Percentiles rank a stretch among this genome's conserved stretches.
These are phyloP conservation scores for Magnusiomyces magnusii DNA, from an alignment of 1,139 yeast genomes.

Conservation along the genomic window DNA sequence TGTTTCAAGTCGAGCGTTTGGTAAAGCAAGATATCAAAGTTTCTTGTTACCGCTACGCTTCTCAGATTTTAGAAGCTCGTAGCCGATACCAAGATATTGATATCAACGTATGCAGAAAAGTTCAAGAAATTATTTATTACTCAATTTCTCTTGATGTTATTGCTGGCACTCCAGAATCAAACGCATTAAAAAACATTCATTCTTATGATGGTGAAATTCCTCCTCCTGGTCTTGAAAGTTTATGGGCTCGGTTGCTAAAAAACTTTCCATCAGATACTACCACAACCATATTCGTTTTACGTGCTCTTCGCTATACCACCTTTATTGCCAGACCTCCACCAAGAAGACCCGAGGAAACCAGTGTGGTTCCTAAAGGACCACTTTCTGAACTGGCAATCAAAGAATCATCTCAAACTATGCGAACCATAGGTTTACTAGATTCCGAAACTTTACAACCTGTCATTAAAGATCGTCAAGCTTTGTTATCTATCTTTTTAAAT, in stretches of 20 bases:
- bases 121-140: conserved; percentile 12
- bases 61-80: conserved; percentile 10
- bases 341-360: conserved; percentile 15
- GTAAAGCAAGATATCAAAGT: conserved; percentile 13
- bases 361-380: conserved; percentile 18
- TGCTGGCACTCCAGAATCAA: conserved; percentile 19
- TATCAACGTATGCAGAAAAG: conserved; percentile 9
- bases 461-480: conserved; percentile 30
- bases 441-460: conserved; percentile 40
- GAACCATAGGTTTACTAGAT: conserved; percentile 38
- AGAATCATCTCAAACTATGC: conserved; percentile 17
- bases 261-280: conserved; percentile 13
- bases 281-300: conserved; percentile 14
- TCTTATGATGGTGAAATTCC: conserved; percentile 18
- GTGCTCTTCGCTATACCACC: conserved; percentile 15
- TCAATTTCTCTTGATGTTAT: conserved; percentile 18
- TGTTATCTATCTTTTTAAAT: conserved; percentile 22
- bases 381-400: conserved; percentile 17
- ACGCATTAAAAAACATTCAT: conserved; percentile 11
- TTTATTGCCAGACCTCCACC: conserved; percentile 22
- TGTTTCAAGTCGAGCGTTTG: conserved; percentile 14
- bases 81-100: conserved; percentile 12
- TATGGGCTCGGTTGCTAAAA: conserved; percentile 17
- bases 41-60: conserved; percentile 11
- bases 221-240: conserved; percentile 12